These are phyloP conservation scores for Zygoascus ofunaensis DNA, from an alignment of 805 yeast genomes.

Conservation along the genomic window DNA sequence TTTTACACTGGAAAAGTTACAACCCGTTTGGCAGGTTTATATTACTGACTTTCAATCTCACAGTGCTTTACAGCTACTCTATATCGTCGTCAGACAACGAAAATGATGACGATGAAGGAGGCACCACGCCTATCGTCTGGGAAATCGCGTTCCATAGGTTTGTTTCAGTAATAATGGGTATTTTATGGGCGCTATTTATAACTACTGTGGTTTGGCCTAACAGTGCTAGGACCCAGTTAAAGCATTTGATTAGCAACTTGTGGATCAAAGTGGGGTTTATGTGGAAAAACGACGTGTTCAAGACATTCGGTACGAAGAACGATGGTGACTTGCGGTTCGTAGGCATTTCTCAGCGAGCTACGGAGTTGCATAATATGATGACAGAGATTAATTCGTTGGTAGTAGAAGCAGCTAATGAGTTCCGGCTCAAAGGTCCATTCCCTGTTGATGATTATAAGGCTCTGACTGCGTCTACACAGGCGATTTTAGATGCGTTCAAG, in stretches of 20 bases:
- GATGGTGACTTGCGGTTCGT: conserved; percentile 6
- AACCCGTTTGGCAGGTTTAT: conserved; percentile 43
- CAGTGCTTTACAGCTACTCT: conserved; percentile 67
- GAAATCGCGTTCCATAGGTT: conserved; percentile 76
- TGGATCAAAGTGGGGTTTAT: conserved; percentile 76
- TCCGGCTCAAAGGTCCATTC: conserved; percentile 65
- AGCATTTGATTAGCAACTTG: conserved; percentile 53
- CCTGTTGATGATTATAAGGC: conserved; percentile 44
- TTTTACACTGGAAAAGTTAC: conserved; percentile 55
- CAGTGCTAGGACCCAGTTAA: conserved; percentile 62
- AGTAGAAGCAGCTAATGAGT: conserved; percentile 66
- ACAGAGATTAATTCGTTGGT: conserved; percentile 50
- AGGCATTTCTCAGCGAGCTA: conserved; percentile 24
- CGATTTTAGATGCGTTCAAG: conserved; percentile 65
- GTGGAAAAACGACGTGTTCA: conserved; percentile 71
- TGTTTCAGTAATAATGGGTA: conserved; percentile 62
- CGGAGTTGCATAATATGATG: conserved; percentile 46
- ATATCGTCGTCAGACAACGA: conserved; percentile 48
- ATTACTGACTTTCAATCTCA: conserved; percentile 65
- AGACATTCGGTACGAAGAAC: not conserved
- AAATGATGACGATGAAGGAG: conserved; percentile 54
- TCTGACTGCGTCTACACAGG: conserved; percentile 48
- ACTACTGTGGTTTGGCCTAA: conserved; percentile 61
- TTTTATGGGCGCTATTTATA: conserved; percentile 65
- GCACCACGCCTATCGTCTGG: conserved; percentile 53